Percentiles rank a stretch among this genome's conserved stretches.
These are phyloP conservation scores for Tetradesmus lagerheimii DNA, from an alignment of 139 green algal species.

Conservation along the genomic window DNA sequence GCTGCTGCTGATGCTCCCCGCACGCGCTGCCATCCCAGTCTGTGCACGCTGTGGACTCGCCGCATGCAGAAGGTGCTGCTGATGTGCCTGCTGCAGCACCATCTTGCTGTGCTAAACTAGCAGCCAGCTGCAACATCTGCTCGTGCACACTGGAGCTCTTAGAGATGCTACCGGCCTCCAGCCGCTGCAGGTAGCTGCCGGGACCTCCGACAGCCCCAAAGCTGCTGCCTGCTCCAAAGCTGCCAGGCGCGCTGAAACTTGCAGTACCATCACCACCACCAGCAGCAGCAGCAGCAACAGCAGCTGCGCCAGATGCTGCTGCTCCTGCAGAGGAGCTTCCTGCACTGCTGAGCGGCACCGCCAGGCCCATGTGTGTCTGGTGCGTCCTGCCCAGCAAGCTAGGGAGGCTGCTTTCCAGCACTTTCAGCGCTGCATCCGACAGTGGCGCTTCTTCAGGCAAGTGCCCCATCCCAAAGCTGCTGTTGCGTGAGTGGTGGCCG, in stretches of 20 bases:
- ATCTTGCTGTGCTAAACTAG: conserved; percentile 4
- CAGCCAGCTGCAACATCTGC: conserved; percentile 27
- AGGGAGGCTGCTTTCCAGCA: conserved; percentile 25
- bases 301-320: neutral
- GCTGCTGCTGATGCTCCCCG: neutral
- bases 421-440: conserved; percentile 15
- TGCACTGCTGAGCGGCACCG: conserved; percentile 20
- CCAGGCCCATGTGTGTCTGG: conserved; percentile 38
- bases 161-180: neutral
- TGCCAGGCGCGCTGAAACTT: neutral
- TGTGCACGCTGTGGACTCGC: neutral
- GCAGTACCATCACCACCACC: neutral
- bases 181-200: neutral
- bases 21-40: neutral
- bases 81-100: neutral
- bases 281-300: neutral
- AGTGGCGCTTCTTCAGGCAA: conserved; percentile 24
- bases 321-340: neutral
- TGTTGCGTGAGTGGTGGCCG: neutral
- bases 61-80: neutral
- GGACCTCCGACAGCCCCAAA: neutral
- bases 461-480: conserved; percentile 14
- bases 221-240: neutral
- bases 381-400: conserved; percentile 19
- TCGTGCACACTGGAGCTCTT: conserved; percentile 23